A percentile compares a stretch with the other conserved stretches of the same genome.
Conservation (phyloP, 805 yeast species). For the Wickerhamomyces canadensis region DNA sequence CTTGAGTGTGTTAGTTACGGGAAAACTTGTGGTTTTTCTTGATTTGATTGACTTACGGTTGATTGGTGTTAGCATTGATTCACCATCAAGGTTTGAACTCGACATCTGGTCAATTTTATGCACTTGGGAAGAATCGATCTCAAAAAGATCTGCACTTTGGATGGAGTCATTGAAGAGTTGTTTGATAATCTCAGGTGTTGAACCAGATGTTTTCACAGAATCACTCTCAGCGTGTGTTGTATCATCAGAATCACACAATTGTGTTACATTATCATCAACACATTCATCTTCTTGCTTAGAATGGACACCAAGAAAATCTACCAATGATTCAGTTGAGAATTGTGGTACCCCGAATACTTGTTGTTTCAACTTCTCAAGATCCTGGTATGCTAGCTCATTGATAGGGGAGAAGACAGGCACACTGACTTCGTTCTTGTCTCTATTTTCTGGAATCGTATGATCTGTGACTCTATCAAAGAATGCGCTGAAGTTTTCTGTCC, state of each 20-base stretch:
- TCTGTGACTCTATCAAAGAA: slow-evolving; percentile 4
- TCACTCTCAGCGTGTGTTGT: too few species aligned
- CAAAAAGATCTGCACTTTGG: background rate
- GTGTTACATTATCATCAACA: background rate
- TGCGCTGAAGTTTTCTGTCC: slow-evolving; percentile 7
- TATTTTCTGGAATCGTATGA: background rate
- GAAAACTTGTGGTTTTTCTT: background rate
- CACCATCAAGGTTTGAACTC: background rate
- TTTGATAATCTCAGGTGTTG: slow-evolving; percentile 3
- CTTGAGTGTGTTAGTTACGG: background rate
- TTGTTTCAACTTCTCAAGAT: slow-evolving; percentile 8
- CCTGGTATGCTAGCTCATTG: slow-evolving; percentile 13
- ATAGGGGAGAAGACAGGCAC: slow-evolving; percentile 11
- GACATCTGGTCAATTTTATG: background rate
- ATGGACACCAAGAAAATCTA: background rate
- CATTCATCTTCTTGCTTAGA: background rate
- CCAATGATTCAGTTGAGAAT: slow-evolving; percentile 7
- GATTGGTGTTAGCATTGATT: background rate
- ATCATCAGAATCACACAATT: background rate
- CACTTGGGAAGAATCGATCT: background rate
- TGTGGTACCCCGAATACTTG: slow-evolving; percentile 5
- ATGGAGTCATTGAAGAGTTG: background rate
- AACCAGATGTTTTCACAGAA: background rate
- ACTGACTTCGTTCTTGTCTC: background rate
- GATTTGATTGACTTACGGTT: background rate